A percentile compares a stretch with the other conserved stretches of the same genome.
Conservation (phyloP, 2,329 filamentous ascomycete species). For the Zasmidium citrigriseum region DNA sequence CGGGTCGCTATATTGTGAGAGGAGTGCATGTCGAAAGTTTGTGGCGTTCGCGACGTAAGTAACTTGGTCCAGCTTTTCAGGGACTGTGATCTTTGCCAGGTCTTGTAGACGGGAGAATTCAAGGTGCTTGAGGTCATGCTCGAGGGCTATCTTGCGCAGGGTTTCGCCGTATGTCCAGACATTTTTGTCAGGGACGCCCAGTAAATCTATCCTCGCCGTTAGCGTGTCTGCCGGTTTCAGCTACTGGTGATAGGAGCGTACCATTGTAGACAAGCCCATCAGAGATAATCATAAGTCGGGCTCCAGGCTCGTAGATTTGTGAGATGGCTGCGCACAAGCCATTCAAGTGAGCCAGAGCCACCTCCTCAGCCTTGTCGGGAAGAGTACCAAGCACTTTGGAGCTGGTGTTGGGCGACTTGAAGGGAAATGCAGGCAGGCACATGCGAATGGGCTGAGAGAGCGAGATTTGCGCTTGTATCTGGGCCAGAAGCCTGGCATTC, state of each 20-base stretch:
- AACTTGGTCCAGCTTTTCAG: conserved; percentile 19
- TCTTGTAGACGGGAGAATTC: conserved; percentile 17
- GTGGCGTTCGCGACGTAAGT: conserved; percentile 20
- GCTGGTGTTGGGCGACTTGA: conserved; percentile 18
- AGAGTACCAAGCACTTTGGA: conserved; percentile 17
- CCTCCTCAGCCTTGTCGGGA: conserved; percentile 19
- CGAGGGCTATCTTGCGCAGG: conserved; percentile 11
- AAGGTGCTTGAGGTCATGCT: conserved; percentile 14
- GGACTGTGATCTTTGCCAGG: conserved; percentile 11
- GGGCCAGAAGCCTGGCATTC: not conserved
- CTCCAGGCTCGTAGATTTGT: conserved; percentile 17
- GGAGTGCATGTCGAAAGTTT: conserved; percentile 18
- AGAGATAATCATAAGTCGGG: conserved; percentile 16
- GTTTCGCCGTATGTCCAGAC: conserved; percentile 16
- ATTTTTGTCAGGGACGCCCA: conserved; percentile 12
- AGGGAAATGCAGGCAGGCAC: conserved; percentile 23
- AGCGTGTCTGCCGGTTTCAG: not conserved
- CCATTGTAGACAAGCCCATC: conserved; percentile 23
- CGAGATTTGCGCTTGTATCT: too few species aligned
- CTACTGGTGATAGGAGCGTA: not conserved
- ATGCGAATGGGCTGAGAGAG: conserved; percentile 4
- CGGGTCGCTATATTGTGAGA: conserved; percentile 13
- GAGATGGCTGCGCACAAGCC: conserved; percentile 14
- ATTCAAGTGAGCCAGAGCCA: conserved; percentile 16
- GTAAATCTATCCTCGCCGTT: conserved; percentile 10